Evolutionary conservation across 2,329 filamentous ascomycete genomes (phyloP).

Genomic region (Laburnicola sp.): DNA sequence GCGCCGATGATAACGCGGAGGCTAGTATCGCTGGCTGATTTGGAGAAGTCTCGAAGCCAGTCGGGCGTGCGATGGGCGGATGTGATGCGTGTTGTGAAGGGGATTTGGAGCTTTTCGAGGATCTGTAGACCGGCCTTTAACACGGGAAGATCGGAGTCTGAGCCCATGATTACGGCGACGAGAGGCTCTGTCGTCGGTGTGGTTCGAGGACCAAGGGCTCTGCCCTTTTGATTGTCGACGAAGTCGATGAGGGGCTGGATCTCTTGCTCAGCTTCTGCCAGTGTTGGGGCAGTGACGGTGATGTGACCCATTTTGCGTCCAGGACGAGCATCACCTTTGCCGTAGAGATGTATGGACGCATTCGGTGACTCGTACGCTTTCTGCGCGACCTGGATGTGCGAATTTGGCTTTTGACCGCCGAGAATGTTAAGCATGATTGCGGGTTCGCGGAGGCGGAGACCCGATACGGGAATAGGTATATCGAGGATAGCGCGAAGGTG

Average conservation of each 20-base stretch:
- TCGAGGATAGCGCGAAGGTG: conserved; percentile 84
- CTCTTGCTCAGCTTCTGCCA: conserved; percentile 68
- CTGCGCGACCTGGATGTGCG: conserved; percentile 63
- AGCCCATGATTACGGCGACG: conserved; percentile 82
- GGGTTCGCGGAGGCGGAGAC: conserved; percentile 61
- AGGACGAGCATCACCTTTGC: conserved; percentile 80
- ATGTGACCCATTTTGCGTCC: conserved; percentile 95
- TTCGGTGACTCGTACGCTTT: conserved; percentile 61
- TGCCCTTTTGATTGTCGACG: conserved; percentile 59
- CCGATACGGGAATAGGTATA: conserved; percentile 56
- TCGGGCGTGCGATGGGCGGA: conserved; percentile 64
- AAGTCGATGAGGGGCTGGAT: conserved; percentile 70
- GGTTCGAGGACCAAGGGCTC: conserved; percentile 28
- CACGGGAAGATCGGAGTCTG: conserved; percentile 73
- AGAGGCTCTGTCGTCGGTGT: conserved; percentile 51
- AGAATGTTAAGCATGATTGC: conserved; percentile 81
- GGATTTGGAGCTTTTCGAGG: conserved; percentile 70
- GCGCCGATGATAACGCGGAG: conserved; percentile 54
- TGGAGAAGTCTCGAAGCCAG: conserved; percentile 52
- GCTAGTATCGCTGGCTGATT: conserved; percentile 40
- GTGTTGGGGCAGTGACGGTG: conserved; percentile 72
- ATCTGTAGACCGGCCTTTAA: conserved; percentile 68
- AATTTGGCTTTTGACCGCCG: conserved; percentile 66
- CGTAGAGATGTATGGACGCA: conserved; percentile 81
- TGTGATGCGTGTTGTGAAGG: conserved; percentile 73